phyloP scores from a whole-genome alignment of 1,139 yeast genomes.

The Saccharomyces hybrid region DNA sequence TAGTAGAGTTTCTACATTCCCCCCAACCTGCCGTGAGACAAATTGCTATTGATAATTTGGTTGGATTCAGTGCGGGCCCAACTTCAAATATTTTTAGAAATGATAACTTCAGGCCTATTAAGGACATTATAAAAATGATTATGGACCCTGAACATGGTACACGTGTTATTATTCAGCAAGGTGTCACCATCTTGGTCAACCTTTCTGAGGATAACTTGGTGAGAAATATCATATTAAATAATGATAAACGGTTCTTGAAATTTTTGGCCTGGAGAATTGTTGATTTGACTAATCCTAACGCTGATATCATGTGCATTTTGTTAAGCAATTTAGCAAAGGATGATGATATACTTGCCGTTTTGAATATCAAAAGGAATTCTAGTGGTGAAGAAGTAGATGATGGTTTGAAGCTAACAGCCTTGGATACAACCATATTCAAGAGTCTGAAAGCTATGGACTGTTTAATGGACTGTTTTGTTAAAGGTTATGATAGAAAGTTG shows the following conservation, averaged over 20 bases:
- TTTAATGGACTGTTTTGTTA: slow-evolving; percentile 83
- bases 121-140: slow-evolving; percentile 58
- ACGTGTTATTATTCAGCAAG: slow-evolving; percentile 50
- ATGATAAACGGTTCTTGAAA: slow-evolving; percentile 53
- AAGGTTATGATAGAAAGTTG: slow-evolving; percentile 65
- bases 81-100: slow-evolving; percentile 60
- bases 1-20: slow-evolving; percentile 77
- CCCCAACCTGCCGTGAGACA: slow-evolving; percentile 77
- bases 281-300: slow-evolving; percentile 52
- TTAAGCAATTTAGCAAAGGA: slow-evolving; percentile 79
- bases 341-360: slow-evolving; percentile 51
- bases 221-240: slow-evolving; percentile 49
- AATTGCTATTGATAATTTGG: slow-evolving; percentile 77
- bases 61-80: slow-evolving; percentile 70
- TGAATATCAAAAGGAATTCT: slow-evolving; percentile 41
- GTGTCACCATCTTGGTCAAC: slow-evolving; percentile 76
- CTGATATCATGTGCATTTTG: slow-evolving; percentile 78
- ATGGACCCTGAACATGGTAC: slow-evolving; percentile 37
- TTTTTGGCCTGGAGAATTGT: slow-evolving; percentile 48
- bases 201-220: slow-evolving; percentile 59
- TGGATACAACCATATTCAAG: slow-evolving; percentile 40
- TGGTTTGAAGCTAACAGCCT: slow-evolving; percentile 8
- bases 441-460: slow-evolving; percentile 63
- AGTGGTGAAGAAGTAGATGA: slow-evolving; percentile 14
- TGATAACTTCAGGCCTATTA: slow-evolving; percentile 63